phyloP scores from a whole-genome alignment of 116 monocot genomes.

The Dioscorea cayenensis region DNA sequence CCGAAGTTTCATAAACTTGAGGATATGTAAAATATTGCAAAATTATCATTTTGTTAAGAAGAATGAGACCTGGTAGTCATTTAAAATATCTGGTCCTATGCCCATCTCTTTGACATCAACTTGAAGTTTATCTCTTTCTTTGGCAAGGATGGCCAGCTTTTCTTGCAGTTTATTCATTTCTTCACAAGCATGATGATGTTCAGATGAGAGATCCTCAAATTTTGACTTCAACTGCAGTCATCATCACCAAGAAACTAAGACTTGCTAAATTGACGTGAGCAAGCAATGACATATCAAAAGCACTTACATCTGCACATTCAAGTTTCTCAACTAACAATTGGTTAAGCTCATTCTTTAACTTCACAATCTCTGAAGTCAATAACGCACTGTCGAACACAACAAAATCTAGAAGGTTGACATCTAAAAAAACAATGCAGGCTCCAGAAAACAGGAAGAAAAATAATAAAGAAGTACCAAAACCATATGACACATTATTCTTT shows the following conservation, averaged over 20 bases:
- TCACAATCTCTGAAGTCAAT: constrained; percentile 5
- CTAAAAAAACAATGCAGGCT: background rate
- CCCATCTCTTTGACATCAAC: constrained; percentile 4
- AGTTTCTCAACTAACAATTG: background rate
- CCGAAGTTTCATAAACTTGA: background rate
- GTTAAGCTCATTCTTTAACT: constrained; percentile 7
- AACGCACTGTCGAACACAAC: constrained; percentile 4
- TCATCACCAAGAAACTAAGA: background rate
- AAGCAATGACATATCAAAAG: background rate
- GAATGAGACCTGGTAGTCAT: constrained; percentile 18
- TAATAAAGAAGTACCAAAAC: background rate
- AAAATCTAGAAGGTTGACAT: background rate
- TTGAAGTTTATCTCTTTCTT: constrained; percentile 14
- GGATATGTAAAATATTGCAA: background rate
- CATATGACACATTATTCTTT: background rate
- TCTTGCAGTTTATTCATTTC: constrained; percentile 16
- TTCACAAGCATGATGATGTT: constrained; percentile 8
- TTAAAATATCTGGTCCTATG: constrained; percentile 2
- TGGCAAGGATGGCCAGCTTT: constrained; percentile 3
- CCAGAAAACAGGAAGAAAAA: background rate
- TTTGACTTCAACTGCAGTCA: constrained; percentile 3
- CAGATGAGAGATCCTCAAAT: constrained; percentile 13
- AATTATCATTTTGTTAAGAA: background rate
- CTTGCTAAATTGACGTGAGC: background rate
- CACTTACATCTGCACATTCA: constrained; percentile 17